These are phyloP conservation scores for Populus ilicifolia DNA, from an alignment of 345 rosid species.

Conservation along the genomic window DNA sequence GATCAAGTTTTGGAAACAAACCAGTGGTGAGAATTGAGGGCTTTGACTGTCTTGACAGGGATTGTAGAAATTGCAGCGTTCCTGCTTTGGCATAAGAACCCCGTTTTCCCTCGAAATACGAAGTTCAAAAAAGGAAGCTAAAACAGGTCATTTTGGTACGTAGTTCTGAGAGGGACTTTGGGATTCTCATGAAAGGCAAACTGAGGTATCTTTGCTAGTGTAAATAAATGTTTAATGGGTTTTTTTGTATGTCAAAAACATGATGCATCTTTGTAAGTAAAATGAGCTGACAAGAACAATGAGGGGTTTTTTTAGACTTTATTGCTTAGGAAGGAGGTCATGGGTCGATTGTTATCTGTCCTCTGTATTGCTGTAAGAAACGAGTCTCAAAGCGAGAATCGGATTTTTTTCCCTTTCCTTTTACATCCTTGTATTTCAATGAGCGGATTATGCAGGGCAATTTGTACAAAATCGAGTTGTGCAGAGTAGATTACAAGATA, in stretches of 20 bases:
- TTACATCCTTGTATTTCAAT: background rate
- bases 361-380: constrained; percentile 13
- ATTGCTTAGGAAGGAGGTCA: background rate
- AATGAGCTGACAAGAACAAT: constrained; percentile 25
- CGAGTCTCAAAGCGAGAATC: constrained; percentile 2
- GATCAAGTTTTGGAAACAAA: constrained; percentile 73
- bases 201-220: constrained; percentile 26
- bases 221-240: constrained; percentile 38
- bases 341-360: background rate
- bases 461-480: constrained; percentile 31
- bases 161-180: constrained; percentile 25
- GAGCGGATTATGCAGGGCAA: constrained; percentile 21
- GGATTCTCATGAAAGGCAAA: constrained; percentile 14
- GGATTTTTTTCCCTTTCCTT: background rate
- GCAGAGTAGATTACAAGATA: constrained; percentile 6
- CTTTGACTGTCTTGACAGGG: constrained; percentile 91
- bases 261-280: constrained; percentile 20
- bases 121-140: constrained; percentile 12
- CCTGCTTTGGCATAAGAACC: constrained; percentile 63
- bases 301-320: constrained; percentile 7
- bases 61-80: constrained; percentile 64
- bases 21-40: constrained; percentile 87
- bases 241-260: constrained; percentile 6
- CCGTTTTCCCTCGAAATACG: constrained; percentile 23
- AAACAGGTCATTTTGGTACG: constrained; percentile 11